Evolutionary conservation across 495 filamentous ascomycete species (phyloP).

Genomic region (Gamarada debralockiae): DNA sequence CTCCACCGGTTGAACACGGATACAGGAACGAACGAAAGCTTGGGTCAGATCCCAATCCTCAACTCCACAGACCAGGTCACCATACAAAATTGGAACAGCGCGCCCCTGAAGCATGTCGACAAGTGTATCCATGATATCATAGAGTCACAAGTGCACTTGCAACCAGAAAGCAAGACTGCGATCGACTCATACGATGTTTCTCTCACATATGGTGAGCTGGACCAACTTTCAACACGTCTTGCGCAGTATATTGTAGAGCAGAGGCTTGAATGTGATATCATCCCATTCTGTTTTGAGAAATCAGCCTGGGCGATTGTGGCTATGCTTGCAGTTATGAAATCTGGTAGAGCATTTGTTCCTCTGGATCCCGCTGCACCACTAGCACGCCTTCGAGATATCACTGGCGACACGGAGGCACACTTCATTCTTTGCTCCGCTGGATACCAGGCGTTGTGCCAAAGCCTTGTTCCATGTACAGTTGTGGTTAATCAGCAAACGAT

Average conservation of each 20-base stretch:
- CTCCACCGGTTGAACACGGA: not conserved
- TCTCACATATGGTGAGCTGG: conserved; percentile 27
- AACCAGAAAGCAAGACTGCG: conserved; percentile 1
- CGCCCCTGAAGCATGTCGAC: not conserved
- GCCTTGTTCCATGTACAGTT: not conserved
- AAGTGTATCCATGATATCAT: not conserved
- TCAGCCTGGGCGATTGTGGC: conserved; percentile 37
- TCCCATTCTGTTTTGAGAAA: conserved; percentile 36
- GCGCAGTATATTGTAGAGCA: not conserved
- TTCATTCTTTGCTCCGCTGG: conserved; percentile 3
- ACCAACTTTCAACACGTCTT: conserved; percentile 6
- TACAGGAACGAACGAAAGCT: too few species aligned
- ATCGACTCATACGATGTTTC: conserved; percentile 44
- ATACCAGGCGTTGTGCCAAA: not conserved
- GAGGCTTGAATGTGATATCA: not conserved
- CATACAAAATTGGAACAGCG: not conserved
- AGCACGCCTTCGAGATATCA: conserved; percentile 1
- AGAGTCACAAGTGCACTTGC: too few species aligned
- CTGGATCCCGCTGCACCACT: conserved; percentile 42
- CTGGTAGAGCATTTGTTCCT: conserved; percentile 45
- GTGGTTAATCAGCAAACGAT: not conserved
- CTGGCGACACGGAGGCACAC: conserved; percentile 8
- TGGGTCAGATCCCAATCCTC: not conserved
- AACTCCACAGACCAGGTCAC: not conserved
- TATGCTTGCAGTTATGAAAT: conserved; percentile 36